These are phyloP conservation scores for Acmispon strigosus DNA, from an alignment of 306 rosid species.

Conservation along the genomic window DNA sequence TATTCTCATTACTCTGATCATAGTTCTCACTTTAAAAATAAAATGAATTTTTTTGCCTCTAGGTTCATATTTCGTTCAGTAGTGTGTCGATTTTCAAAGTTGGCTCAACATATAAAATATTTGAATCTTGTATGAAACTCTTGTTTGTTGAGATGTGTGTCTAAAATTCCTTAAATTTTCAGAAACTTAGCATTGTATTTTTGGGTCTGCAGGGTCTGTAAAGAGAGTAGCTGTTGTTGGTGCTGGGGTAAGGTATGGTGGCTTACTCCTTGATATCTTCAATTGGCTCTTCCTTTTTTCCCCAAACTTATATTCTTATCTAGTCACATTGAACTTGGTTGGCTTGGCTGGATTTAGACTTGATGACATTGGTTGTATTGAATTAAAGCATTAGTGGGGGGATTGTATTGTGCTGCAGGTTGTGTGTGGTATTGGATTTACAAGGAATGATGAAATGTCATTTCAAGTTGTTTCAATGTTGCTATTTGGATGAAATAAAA, in stretches of 20 bases:
- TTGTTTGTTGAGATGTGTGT: neutral
- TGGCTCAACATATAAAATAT: neutral
- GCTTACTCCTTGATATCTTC: slow-evolving; percentile 7
- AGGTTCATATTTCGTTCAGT: neutral
- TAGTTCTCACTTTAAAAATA: neutral
- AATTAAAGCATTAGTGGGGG: neutral
- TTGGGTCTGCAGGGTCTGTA: slow-evolving; percentile 47
- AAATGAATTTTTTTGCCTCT: neutral
- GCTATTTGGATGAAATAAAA: neutral
- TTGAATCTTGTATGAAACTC: neutral
- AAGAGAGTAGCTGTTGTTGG: slow-evolving; percentile 89
- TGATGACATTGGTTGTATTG: neutral
- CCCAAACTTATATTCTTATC: neutral
- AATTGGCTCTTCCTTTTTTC: neutral
- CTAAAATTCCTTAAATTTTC: neutral
- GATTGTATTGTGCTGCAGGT: neutral
- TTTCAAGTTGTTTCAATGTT: slow-evolving; percentile 11
- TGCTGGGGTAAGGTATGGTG: slow-evolving; percentile 79
- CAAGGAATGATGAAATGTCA: neutral
- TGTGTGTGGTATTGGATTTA: neutral
- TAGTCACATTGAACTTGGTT: slow-evolving; percentile 9
- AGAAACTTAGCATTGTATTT: neutral
- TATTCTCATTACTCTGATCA: neutral
- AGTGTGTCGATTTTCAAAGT: neutral
- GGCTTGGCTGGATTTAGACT: neutral